Evolutionary conservation across 2,329 filamentous ascomycete genomes (phyloP), one percentile per base, ranked within the genome.

Genomic region (Salinomyces thailandicus): DNA sequence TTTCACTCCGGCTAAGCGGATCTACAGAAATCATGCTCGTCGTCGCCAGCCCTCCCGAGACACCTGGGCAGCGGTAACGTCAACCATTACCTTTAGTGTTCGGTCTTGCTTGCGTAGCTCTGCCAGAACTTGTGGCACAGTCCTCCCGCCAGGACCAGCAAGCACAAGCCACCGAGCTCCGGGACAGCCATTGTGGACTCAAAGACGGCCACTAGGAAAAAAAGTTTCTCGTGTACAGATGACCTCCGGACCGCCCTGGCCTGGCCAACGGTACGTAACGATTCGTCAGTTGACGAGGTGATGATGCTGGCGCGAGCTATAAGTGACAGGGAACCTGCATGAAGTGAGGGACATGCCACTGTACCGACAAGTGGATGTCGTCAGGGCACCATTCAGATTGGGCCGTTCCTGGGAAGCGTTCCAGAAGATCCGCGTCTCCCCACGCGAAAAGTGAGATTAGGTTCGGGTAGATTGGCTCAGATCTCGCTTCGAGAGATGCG

Each of bases 371-470:
- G 27, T 30, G 7, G 8, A 30, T 30, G 27, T n/a, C 31, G 31
- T 33, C 31, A 33, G 31, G 31, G 31, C 31, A 33, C 31, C 31
- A 33, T 17, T 33, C 9, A 33, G 15, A 6, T 14, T 33, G 16
- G 22, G 9, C n/a, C n/a, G n/a, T n/a, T n/a, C n/a, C n/a, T n/a
- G n/a, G n/a, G n/a, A n/a, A 9, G 22, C n/a, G n/a, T 26, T 26
- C 22, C 22, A 26, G 22, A 26, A 9, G 22, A n/a, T 8, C n/a
- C 22, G 9, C 22, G n/a, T n/a, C 22, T 26, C 22, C 14, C 28
- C 28, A 31, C 28, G 15, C 15, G 28, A 31, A n/a, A 31, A 13
- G 28, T 16, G 28, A 31, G 28, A 31, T 31, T 26, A 26, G 22
- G 22, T 26, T 26, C 22, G 22, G 22, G n/a, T 26, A 26, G 22